Conservation (phyloP, 1,284 basidiomycete genomes). For the Vanrija pseudolonga region DNA sequence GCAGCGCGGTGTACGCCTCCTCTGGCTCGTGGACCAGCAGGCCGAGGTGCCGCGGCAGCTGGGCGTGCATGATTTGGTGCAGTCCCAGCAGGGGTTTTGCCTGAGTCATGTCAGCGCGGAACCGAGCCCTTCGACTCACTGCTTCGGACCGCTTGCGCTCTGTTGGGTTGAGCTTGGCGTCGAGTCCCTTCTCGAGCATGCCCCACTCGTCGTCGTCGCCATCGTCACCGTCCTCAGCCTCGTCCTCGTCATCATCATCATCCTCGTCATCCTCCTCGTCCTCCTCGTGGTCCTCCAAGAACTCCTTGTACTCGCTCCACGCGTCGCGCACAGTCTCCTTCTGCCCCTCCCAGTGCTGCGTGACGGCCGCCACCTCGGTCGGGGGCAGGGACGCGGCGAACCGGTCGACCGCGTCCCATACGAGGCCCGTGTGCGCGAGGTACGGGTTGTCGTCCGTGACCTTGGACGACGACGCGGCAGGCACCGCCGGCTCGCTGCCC, state of each 20-base stretch:
- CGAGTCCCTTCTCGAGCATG: constrained; percentile 28
- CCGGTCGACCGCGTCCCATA: constrained; percentile 39
- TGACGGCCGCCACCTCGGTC: constrained; percentile 27
- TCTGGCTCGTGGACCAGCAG: constrained; percentile 15
- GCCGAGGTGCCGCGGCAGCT: constrained; percentile 31
- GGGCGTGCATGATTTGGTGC: constrained; percentile 38
- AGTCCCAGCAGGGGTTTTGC: constrained; percentile 37
- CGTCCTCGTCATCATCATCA: constrained; percentile 1
- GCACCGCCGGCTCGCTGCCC: constrained; percentile 3
- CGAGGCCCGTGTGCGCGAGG: constrained; percentile 37
- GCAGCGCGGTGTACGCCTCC: constrained; percentile 15
- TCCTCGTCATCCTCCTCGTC: constrained; percentile 20
- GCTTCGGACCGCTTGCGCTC: constrained; percentile 31
- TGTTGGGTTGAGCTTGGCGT: constrained; percentile 21
- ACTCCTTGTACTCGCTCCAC: constrained; percentile 45
- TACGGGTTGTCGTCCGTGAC: constrained; percentile 25
- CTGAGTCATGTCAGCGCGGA: constrained; percentile 16
- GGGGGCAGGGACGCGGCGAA: constrained; percentile 19
- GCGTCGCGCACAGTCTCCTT: constrained; percentile 37
- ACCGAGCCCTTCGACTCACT: constrained; percentile 20
- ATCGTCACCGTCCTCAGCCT: constrained; percentile 9
- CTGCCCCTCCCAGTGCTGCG: constrained; percentile 29
- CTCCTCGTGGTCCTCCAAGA: constrained; percentile 28
- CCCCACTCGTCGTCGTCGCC: constrained; percentile 35
- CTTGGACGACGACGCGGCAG: neutral